A percentile compares a stretch with the other conserved stretches of the same genome.
Conservation (phyloP, 2,329 filamentous ascomycete genomes). For the Xylariomycetidae sp. region DNA sequence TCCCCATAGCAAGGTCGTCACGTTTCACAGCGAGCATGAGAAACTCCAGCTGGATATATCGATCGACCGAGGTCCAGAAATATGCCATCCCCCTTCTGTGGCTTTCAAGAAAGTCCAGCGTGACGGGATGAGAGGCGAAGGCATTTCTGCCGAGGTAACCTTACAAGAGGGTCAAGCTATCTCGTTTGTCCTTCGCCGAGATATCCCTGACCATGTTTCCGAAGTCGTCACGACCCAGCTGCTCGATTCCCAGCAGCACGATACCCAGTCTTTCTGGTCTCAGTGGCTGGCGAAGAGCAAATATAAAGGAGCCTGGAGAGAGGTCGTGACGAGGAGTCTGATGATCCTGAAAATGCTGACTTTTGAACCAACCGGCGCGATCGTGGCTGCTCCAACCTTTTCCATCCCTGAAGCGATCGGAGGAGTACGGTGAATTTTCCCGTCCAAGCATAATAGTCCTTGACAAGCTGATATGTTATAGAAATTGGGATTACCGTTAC, state of each 20-base stretch:
- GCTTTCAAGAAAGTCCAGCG: slow-evolving; percentile 50
- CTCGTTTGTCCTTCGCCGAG: slow-evolving; percentile 64
- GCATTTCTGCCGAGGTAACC: slow-evolving; percentile 55
- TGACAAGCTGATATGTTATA: slow-evolving; percentile 16
- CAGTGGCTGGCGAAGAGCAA: slow-evolving; percentile 67
- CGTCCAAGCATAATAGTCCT: not conserved
- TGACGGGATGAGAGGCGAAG: slow-evolving; percentile 53
- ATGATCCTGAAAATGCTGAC: slow-evolving; percentile 74
- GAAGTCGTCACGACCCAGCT: slow-evolving; percentile 52
- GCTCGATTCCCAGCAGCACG: slow-evolving; percentile 60
- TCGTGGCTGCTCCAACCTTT: slow-evolving; percentile 72
- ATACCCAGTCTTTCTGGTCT: slow-evolving; percentile 68
- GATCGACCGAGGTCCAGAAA: slow-evolving; percentile 54
- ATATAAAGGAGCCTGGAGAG: slow-evolving; percentile 68
- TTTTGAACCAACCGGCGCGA: slow-evolving; percentile 74
- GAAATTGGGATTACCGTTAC: slow-evolving; percentile 71
- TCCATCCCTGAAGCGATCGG: slow-evolving; percentile 72
- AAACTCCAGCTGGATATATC: slow-evolving; percentile 65
- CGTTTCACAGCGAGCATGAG: slow-evolving; percentile 54
- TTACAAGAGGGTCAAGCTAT: slow-evolving; percentile 63
- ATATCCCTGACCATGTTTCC: slow-evolving; percentile 53
- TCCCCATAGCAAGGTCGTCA: slow-evolving; percentile 53
- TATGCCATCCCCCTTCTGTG: slow-evolving; percentile 46
- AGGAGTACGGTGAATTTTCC: slow-evolving; percentile 41
- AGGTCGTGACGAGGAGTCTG: slow-evolving; percentile 66